Evolutionary conservation across 106 monocot species (phyloP).

Genomic region (Agapanthus africanus): DNA sequence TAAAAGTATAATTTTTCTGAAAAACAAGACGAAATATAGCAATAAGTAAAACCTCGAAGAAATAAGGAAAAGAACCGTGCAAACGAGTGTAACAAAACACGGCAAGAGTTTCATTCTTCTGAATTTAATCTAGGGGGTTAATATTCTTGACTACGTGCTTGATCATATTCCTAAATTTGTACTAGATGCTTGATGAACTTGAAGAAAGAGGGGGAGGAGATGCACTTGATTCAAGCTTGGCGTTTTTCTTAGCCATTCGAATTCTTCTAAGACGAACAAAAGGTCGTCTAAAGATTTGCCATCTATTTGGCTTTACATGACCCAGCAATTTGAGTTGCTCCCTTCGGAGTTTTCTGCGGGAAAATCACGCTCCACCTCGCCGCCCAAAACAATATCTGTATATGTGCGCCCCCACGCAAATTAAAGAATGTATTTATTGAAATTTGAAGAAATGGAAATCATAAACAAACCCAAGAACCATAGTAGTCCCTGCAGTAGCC

Average conservation of each 20-base stretch:
- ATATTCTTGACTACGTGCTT: too few species aligned
- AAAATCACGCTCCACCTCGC: slow-evolving; percentile 81
- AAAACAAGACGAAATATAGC: not conserved
- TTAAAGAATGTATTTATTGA: not conserved
- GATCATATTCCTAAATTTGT: too few species aligned
- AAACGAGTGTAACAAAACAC: too few species aligned
- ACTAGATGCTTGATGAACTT: not conserved
- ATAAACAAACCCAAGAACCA: slow-evolving; percentile 59
- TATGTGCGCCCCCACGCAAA: not conserved
- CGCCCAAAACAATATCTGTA: slow-evolving; percentile 81
- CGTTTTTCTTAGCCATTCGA: slow-evolving; percentile 3
- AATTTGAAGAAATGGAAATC: not conserved
- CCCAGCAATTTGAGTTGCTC: too few species aligned
- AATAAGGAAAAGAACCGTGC: too few species aligned
- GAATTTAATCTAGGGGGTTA: not conserved
- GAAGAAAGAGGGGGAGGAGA: not conserved
- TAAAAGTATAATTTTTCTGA: not conserved
- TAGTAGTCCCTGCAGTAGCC: slow-evolving; percentile 62
- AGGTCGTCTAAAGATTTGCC: slow-evolving; percentile 43
- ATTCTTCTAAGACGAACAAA: slow-evolving; percentile 26
- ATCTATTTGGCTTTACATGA: slow-evolving; percentile 54
- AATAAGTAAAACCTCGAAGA: too few species aligned
- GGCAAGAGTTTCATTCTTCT: not conserved
- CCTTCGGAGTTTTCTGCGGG: slow-evolving; percentile 43
- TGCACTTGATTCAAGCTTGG: slow-evolving; percentile 1